Percentiles rank a stretch among this genome's conserved stretches.
Conservation (phyloP, 2,329 filamentous ascomycete species). For the Sarocladiaceae sp. region DNA sequence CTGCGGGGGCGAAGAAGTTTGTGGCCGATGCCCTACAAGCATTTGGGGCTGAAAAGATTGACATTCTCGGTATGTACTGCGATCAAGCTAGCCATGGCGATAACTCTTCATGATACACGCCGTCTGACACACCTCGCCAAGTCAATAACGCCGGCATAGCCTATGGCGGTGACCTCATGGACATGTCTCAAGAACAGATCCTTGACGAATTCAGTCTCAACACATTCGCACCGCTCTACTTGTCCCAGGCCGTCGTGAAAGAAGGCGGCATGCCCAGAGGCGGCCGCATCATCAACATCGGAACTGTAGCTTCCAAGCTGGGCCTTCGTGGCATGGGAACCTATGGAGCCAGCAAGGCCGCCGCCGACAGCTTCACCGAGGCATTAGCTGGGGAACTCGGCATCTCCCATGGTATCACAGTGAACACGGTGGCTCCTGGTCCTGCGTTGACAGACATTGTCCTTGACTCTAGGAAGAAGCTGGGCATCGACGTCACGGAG, state of each 20-base stretch:
- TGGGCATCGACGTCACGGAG: constrained; percentile 13
- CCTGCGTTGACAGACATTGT: constrained; percentile 29
- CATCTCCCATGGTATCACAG: constrained; percentile 31
- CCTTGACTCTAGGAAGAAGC: constrained; percentile 12
- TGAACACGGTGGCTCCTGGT: constrained; percentile 36
- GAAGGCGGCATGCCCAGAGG: constrained; percentile 27
- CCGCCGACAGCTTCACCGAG: constrained; percentile 27
- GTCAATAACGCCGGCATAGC: constrained; percentile 38
- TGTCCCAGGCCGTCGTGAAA: constrained; percentile 24
- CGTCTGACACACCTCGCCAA: no score
- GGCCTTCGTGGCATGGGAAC: constrained; percentile 13
- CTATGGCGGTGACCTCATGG: constrained; percentile 14
- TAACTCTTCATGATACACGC: no score
- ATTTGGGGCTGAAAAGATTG: constrained; percentile 28
- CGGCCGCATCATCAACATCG: constrained; percentile 19
- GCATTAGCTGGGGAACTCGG: constrained; percentile 29
- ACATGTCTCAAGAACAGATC: constrained; percentile 19
- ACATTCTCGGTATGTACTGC: constrained; percentile 37
- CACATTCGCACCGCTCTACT: constrained; percentile 27
- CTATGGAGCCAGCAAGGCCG: constrained; percentile 24
- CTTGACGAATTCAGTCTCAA: constrained; percentile 25
- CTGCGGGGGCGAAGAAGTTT: constrained; percentile 24
- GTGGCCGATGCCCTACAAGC: constrained; percentile 27
- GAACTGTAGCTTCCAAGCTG: constrained; percentile 15
- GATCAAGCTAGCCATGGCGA: no score